Percentiles rank a stretch among this genome's conserved stretches.
Conservation (phyloP, 192 early-diverging fungal genomes). For the Coemansia sp. region DNA sequence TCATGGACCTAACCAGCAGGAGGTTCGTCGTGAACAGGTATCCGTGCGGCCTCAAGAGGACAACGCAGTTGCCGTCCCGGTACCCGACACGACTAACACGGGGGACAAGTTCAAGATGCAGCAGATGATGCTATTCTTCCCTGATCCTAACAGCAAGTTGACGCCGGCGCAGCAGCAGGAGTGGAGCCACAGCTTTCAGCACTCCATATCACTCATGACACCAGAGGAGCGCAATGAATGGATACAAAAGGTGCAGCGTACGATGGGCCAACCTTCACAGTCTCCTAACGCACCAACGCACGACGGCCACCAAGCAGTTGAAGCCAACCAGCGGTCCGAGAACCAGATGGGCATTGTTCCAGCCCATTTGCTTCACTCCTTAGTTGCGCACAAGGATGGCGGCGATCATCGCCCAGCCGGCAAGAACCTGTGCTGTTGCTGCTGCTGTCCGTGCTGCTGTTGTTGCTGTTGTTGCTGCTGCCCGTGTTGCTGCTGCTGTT, state of each 20-base stretch:
- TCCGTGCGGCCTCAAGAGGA: background rate
- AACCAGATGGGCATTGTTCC: background rate
- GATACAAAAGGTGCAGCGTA: background rate
- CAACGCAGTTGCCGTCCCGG: background rate
- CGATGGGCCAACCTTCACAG: background rate
- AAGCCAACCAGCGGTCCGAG: background rate
- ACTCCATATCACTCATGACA: background rate
- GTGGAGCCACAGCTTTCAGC: too few species aligned
- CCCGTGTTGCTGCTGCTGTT: constrained; percentile 30
- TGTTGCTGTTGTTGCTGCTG: constrained; percentile 36
- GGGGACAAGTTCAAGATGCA: background rate
- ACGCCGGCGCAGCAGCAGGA: background rate
- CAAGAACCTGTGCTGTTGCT: constrained; percentile 40
- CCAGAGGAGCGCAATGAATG: background rate
- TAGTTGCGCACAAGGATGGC: background rate
- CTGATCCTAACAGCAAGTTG: background rate
- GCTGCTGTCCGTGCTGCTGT: constrained; percentile 41
- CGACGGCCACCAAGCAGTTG: background rate
- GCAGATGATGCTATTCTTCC: constrained; percentile 14
- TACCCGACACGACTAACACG: background rate
- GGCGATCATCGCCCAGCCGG: constrained; percentile 10
- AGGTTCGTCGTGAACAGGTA: background rate
- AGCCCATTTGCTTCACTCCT: background rate
- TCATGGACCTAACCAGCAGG: background rate
- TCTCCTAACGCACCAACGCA: background rate